Evolutionary conservation across 2,329 filamentous ascomycete genomes (phyloP).

Genomic region (Alternaria metachromatica): DNA sequence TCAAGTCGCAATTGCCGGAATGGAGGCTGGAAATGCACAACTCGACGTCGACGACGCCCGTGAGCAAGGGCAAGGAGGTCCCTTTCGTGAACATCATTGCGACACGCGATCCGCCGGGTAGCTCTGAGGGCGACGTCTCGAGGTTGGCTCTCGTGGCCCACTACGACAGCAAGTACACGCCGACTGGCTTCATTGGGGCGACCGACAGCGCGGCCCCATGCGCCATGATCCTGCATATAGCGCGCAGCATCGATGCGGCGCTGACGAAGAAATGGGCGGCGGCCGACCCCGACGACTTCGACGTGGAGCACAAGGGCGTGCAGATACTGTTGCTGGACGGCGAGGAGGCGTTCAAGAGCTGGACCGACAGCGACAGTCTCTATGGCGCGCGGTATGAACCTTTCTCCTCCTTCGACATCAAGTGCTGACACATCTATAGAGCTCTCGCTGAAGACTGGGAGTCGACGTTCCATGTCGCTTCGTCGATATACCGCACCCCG

Average conservation of each 20-base stretch:
- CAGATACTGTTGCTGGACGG: constrained; percentile 93
- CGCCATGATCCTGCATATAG: constrained; percentile 89
- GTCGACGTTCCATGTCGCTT: constrained; percentile 68
- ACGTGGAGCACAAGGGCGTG: constrained; percentile 77
- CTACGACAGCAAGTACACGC: constrained; percentile 85
- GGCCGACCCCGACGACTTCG: constrained; percentile 52
- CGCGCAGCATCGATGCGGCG: constrained; percentile 79
- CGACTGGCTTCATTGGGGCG: constrained; percentile 88
- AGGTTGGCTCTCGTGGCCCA: constrained; percentile 89
- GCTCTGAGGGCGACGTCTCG: constrained; percentile 74
- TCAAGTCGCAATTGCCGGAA: constrained; percentile 73
- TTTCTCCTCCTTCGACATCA: no score
- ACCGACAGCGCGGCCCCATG: constrained; percentile 94
- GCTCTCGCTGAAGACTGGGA: constrained; percentile 88
- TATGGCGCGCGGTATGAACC: constrained; percentile 78
- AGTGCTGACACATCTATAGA: constrained; percentile 30
- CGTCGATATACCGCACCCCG: constrained; percentile 75
- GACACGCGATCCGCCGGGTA: constrained; percentile 88
- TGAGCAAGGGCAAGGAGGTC: constrained; percentile 72
- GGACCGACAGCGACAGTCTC: constrained; percentile 82
- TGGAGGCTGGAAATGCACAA: constrained; percentile 90
- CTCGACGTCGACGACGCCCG: constrained; percentile 81
- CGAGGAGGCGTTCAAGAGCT: constrained; percentile 86
- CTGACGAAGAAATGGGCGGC: constrained; percentile 86
- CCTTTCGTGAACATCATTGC: constrained; percentile 90